Evolutionary conservation across 1,284 basidiomycete genomes (phyloP).

Genomic region (Rhodotorula sp.): DNA sequence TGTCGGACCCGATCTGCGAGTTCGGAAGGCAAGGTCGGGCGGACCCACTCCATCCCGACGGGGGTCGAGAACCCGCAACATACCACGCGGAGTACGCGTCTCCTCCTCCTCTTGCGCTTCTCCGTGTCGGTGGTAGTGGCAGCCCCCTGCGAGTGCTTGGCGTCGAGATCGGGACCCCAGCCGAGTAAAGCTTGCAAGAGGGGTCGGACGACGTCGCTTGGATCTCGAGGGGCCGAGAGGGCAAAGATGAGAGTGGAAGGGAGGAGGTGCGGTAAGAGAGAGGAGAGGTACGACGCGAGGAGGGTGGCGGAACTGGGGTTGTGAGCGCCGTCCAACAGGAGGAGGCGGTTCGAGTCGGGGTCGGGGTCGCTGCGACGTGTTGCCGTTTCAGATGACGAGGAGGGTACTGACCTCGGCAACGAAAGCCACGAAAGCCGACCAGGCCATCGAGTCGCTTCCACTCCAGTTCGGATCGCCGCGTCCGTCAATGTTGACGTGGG

Average conservation of each 20-base stretch:
- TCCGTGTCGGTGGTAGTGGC: background rate
- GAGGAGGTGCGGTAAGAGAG: conserved; percentile 48
- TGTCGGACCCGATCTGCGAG: conserved; percentile 47
- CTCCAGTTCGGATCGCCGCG: conserved; percentile 59
- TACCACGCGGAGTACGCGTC: conserved; percentile 52
- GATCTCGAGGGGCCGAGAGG: conserved; percentile 43
- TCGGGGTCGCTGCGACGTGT: background rate
- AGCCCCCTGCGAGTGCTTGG: no score
- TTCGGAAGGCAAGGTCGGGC: conserved; percentile 58
- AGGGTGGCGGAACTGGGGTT: conserved; percentile 78
- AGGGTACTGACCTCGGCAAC: conserved; percentile 45
- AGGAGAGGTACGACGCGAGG: conserved; percentile 68
- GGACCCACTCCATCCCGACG: conserved; percentile 89
- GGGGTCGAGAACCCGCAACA: conserved; percentile 59
- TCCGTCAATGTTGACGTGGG: conserved; percentile 42
- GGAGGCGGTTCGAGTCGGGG: conserved; percentile 49
- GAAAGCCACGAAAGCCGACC: conserved; percentile 75
- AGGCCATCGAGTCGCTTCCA: conserved; percentile 67
- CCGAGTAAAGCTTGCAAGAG: conserved; percentile 60
- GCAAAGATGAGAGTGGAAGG: conserved; percentile 37
- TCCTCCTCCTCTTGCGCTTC: conserved; percentile 57
- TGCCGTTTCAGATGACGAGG: background rate
- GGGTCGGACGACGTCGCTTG: conserved; percentile 66
- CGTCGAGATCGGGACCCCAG: no score
- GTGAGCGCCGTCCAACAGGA: conserved; percentile 87